Evolutionary conservation across 2,329 filamentous ascomycete genomes (phyloP).

Genomic region (Fusarium haematococcum): DNA sequence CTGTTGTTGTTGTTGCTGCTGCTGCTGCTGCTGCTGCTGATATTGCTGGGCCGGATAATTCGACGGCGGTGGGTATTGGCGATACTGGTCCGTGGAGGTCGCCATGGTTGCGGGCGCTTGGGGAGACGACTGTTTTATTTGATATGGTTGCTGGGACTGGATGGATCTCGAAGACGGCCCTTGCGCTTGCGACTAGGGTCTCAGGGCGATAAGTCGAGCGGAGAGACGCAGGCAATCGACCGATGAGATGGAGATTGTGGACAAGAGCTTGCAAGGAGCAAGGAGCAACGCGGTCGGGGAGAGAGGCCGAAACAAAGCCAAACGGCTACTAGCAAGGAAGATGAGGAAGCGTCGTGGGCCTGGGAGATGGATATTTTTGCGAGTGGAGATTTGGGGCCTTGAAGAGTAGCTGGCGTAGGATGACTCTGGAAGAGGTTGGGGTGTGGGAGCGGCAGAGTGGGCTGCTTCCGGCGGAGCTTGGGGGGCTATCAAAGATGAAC

Average conservation of each 20-base stretch:
- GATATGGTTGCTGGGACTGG: constrained; percentile 32
- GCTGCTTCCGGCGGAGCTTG: constrained; percentile 44
- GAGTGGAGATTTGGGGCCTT: constrained; percentile 43
- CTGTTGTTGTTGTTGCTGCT: constrained; percentile 43
- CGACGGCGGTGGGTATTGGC: constrained; percentile 44
- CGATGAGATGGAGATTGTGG: constrained; percentile 42
- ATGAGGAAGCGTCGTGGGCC: constrained; percentile 33
- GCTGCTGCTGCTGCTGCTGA: constrained; percentile 38
- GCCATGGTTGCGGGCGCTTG: constrained; percentile 52
- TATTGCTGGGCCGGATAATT: constrained; percentile 42
- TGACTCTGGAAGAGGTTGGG: constrained; percentile 43
- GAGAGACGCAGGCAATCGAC: constrained; percentile 40
- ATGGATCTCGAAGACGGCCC: constrained; percentile 39
- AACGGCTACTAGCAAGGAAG: constrained; percentile 47
- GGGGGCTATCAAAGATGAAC: constrained; percentile 33
- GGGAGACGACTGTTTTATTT: constrained; percentile 51
- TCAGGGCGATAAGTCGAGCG: constrained; percentile 42
- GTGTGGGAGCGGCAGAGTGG: constrained; percentile 33
- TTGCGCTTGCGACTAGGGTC: constrained; percentile 38
- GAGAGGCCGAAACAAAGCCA: constrained; percentile 37
- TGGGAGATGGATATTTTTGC: constrained; percentile 43
- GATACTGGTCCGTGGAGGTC: constrained; percentile 48
- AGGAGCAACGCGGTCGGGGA: constrained; percentile 36
- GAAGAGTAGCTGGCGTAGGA: constrained; percentile 32
- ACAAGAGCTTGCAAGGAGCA: constrained; percentile 31